Base-by-base conservation (phyloP, 768 basidiomycete genomes). In the Xerocomus potaroensis region DNA sequence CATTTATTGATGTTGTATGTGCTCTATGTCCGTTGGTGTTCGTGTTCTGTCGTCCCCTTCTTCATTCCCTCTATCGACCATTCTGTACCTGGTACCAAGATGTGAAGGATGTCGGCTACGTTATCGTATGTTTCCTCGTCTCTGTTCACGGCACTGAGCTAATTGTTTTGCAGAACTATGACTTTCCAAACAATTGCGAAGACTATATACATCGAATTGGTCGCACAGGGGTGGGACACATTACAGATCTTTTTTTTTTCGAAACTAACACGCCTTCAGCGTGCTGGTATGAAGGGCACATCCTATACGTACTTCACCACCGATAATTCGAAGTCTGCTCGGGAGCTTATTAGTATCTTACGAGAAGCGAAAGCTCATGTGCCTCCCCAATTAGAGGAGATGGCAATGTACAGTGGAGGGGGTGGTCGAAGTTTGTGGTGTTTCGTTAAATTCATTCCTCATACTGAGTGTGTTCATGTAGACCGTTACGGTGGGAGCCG, bases 151-250 rank as follows among this genome's bases (percentile, higher is more conserved):
- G 32, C 40, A 26, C 33, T 32, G n/a, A n/a, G 3, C 43, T 57
- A 42, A 56, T 48, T 41, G 8, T 27, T 29, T 45, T 42, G 3
- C 55, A 94, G 92, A 93, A 93, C 70, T 94, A 90, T 66, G 94
- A 97, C 66, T 96, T 98, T 75, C 93, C 94, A 1, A 96, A 96
- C 71, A 94, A 95, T 64, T 91, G 89, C 61, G 93, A 95, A 73
- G 94, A 96, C 69, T 98, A 98, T 69, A 92, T 97, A 50, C 95
- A 99, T 71, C 91, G 95, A 57, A 99, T 99, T 61, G 96, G 95
- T 54, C 92, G 95, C 66, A 96, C 95, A 54, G 94, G 94, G 46
- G 90, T 91, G 45, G 0, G 68, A 37, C 78, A 65, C 12, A 22
- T 44, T 39, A 31, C 19, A 18, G 47, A 31, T 40, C 12, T 46